Base-by-base conservation (phyloP, 2,329 filamentous ascomycete genomes). In the Aureobasidium sp. region DNA sequence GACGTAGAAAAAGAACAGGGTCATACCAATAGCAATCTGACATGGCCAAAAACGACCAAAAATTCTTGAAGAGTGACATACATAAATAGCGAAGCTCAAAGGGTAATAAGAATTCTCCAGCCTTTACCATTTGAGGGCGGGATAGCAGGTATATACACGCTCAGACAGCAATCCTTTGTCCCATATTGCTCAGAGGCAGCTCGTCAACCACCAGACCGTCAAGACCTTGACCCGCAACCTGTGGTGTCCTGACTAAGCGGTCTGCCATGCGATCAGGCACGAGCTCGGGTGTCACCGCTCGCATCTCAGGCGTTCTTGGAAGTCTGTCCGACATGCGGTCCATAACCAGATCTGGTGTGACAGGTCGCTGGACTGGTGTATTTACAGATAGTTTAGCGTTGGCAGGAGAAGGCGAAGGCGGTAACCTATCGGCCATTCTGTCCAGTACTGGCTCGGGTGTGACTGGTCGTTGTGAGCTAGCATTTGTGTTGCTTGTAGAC, bases 151-250 rank as follows among this genome's bases (percentile, higher is more conserved):
- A 15, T 47, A 9, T 47, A 26, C 26, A 29, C 26, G 29, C 2
- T 27, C 20, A 62, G 26, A 44, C 48, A 17, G 70, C 69, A 6
- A 73, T 70, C n/a, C 72, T 67, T 58, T 72, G 69, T 57, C 71
- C 69, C 71, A 74, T 73, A 23, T 65, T 63, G 47, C 64, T 61
- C 34, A 74, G 59, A n/a, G 68, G 68, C 63, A 69, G 46, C 36
- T 74, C 72, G 53, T 70, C 72, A 9, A 65, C 61, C 62, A 70
- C 68, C 61, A 71, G 46, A 0, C 69, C 71, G 12, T 69, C 66
- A 52, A 69, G 52, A 0, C 65, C 65, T 29, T 66, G 59, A 12
- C 32, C 42, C 26, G 46, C 46, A 20, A 41, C 23, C 26, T 50
- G 29, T 12, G 50, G 37, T 13, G 50, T 55, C 13, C 17, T 42